These are phyloP conservation scores for Paramarasmius palmivorus DNA, from an alignment of 1,284 basidiomycete genomes.

Conservation along the genomic window DNA sequence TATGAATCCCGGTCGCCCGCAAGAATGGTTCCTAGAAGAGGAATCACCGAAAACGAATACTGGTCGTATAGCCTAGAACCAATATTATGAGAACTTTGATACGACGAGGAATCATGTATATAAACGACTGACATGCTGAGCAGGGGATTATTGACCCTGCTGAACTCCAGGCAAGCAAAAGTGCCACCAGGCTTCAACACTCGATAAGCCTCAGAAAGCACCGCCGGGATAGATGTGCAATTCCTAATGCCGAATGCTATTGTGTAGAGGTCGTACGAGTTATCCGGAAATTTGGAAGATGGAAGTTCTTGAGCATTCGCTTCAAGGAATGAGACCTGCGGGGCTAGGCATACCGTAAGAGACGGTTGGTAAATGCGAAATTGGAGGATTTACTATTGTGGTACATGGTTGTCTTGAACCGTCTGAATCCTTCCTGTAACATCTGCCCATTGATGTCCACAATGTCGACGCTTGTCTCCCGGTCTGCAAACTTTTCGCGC, in stretches of 20 bases:
- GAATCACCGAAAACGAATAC: slow-evolving; percentile 97
- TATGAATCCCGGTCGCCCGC: slow-evolving; percentile 95
- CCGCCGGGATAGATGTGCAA: slow-evolving; percentile 91
- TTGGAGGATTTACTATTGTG: slow-evolving; percentile 76
- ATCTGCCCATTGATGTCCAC: slow-evolving; percentile 97
- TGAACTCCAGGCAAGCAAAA: slow-evolving; percentile 97
- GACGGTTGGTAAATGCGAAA: slow-evolving; percentile 1
- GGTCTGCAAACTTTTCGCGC: slow-evolving; percentile 83
- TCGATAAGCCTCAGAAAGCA: slow-evolving; percentile 88
- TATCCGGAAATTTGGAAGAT: slow-evolving; percentile 65
- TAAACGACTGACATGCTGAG: slow-evolving; percentile 71
- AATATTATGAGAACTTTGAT: slow-evolving; percentile 16
- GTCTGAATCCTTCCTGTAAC: slow-evolving; percentile 89
- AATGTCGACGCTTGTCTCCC: slow-evolving; percentile 88
- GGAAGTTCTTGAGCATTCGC: slow-evolving; percentile 90
- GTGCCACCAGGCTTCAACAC: slow-evolving; percentile 96
- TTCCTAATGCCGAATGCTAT: slow-evolving; percentile 99
- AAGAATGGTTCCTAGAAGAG: slow-evolving; percentile 92
- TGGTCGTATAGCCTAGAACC: slow-evolving; percentile 81
- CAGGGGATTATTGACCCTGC: slow-evolving; percentile 89
- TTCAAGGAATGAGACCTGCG: slow-evolving; percentile 91
- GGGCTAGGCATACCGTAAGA: slow-evolving; percentile 54
- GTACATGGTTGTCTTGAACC: slow-evolving; percentile 96
- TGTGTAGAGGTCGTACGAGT: slow-evolving; percentile 94
- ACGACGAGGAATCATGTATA: too few species aligned